These are phyloP conservation scores for Aspergillus versicolor DNA, from an alignment of 2,329 filamentous ascomycete genomes.

Conservation along the genomic window DNA sequence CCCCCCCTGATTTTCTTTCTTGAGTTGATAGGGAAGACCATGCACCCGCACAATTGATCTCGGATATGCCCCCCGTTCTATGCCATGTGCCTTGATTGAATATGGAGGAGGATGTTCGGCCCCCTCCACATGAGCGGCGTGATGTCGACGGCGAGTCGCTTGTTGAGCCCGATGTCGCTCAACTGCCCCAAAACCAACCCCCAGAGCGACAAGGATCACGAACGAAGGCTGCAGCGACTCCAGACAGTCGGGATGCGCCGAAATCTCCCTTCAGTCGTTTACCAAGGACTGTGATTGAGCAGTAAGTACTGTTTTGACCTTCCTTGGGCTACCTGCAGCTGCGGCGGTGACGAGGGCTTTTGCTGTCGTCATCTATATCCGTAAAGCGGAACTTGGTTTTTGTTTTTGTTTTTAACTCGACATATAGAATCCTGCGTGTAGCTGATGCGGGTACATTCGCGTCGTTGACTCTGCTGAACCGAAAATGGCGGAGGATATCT, in stretches of 20 bases:
- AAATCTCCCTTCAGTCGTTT: conserved; percentile 23
- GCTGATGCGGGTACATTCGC: conserved; percentile 50
- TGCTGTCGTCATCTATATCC: background rate
- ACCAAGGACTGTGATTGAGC: conserved; percentile 29
- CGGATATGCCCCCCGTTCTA: conserved; percentile 13
- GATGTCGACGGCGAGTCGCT: conserved; percentile 10
- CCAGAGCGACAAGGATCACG: conserved; percentile 9
- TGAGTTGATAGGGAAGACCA: conserved; percentile 10
- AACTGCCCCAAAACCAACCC: conserved; percentile 6
- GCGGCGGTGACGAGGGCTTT: background rate
- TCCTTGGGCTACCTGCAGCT: background rate
- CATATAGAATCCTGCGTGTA: conserved; percentile 45
- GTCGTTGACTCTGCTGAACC: conserved; percentile 46
- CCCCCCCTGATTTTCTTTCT: conserved; percentile 7
- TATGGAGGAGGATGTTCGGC: conserved; percentile 26
- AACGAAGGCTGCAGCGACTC: conserved; percentile 1
- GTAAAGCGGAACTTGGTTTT: background rate
- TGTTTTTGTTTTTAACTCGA: conserved; percentile 19
- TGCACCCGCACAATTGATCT: conserved; percentile 19
- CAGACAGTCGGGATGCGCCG: conserved; percentile 10
- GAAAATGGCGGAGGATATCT: conserved; percentile 44
- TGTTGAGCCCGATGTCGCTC: conserved; percentile 9
- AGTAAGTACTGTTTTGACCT: conserved; percentile 23
- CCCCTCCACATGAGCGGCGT: conserved; percentile 17
- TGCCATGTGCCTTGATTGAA: conserved; percentile 22